Conservation (phyloP, 331 rosid species). For the Malus hybrid region DNA sequence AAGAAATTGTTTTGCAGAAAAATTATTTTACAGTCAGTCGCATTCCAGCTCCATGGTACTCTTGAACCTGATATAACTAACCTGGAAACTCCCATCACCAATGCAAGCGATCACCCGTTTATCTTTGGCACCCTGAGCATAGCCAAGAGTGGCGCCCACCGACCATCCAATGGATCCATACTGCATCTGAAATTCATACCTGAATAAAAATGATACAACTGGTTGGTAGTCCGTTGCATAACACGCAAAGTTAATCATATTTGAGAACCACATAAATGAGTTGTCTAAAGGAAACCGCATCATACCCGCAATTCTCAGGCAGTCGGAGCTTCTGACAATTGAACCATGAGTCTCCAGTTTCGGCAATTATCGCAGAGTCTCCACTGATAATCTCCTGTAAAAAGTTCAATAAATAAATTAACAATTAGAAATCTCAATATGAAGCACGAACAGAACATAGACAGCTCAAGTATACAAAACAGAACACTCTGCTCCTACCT, state of each 20-base stretch:
- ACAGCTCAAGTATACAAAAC: neutral
- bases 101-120: slow-evolving; percentile 86
- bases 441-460: neutral
- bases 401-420: slow-evolving; percentile 1
- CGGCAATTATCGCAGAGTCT: slow-evolving; percentile 65
- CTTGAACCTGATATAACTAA: slow-evolving; percentile 10
- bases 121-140: slow-evolving; percentile 71
- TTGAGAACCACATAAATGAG: neutral
- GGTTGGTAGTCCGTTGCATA: neutral
- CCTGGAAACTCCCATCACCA: slow-evolving; percentile 97
- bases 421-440: neutral
- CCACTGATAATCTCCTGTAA: slow-evolving; percentile 51
- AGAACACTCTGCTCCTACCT: slow-evolving; percentile 29
- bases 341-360: slow-evolving; percentile 96
- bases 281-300: neutral
- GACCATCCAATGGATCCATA: slow-evolving; percentile 98
- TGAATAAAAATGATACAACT: slow-evolving; percentile 23
- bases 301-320: slow-evolving; percentile 76
- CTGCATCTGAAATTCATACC: slow-evolving; percentile 92
- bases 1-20: no score
- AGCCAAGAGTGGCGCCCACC: slow-evolving; percentile 90
- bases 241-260: neutral
- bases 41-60: neutral
- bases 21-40: neutral
- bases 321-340: slow-evolving; percentile 82